Evolutionary conservation across 2,329 filamentous ascomycete genomes (phyloP).

Genomic region (Phyllosticta citriasiana): DNA sequence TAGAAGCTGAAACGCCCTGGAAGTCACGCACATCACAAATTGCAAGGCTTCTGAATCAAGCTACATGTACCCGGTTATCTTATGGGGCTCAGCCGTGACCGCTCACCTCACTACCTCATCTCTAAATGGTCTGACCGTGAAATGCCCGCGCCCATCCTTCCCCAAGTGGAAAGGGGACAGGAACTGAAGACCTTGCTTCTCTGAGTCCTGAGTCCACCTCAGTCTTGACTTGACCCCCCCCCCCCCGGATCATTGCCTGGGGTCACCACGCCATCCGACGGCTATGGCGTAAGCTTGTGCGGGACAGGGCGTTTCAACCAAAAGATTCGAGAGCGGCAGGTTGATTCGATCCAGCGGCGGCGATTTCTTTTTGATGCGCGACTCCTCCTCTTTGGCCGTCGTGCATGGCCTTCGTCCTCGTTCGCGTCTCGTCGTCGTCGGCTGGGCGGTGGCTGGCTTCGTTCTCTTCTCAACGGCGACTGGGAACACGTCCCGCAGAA

Average conservation of each 20-base stretch:
- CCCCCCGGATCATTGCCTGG: conserved; percentile 1
- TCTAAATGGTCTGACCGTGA: conserved; percentile 1
- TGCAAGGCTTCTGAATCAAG: conserved; percentile 12
- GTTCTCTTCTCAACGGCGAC: neutral
- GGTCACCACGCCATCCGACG: conserved; percentile 8
- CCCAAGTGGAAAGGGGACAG: conserved; percentile 2
- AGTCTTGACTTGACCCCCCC: no score
- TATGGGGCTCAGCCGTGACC: conserved; percentile 11
- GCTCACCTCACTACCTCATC: neutral
- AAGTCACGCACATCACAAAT: conserved; percentile 12
- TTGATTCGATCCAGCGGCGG: neutral
- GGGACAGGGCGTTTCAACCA: conserved; percentile 9
- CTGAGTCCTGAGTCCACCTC: neutral
- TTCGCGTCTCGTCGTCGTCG: neutral
- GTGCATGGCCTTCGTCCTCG: neutral
- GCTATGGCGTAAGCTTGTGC: conserved; percentile 11
- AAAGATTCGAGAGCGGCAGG: neutral
- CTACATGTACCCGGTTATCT: conserved; percentile 8
- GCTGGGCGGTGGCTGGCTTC: neutral
- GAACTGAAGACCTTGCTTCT: neutral
- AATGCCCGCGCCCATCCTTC: conserved; percentile 8
- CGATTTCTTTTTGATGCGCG: neutral
- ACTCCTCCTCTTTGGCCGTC: neutral
- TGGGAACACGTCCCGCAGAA: conserved; percentile 2
- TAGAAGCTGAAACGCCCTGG: conserved; percentile 12